Conservation (phyloP, 2,329 filamentous ascomycete species). For the Cladorrhinum sp. region DNA sequence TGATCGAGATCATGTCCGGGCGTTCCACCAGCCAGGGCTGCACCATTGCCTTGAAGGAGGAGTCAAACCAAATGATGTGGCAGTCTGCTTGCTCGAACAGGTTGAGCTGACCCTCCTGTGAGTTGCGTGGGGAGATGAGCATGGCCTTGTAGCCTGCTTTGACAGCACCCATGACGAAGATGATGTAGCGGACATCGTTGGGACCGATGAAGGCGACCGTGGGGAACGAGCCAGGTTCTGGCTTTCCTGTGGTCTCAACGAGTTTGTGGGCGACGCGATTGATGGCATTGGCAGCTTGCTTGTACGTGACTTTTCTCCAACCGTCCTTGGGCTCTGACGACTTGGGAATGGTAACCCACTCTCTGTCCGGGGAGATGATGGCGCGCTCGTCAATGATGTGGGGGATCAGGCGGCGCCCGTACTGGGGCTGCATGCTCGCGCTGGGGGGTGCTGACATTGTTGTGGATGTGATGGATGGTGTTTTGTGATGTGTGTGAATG, state of each 20-base stretch:
- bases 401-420: constrained; percentile 35
- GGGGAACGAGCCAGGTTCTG: constrained; percentile 29
- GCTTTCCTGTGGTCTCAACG: constrained; percentile 29
- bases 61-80: constrained; percentile 36
- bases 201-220: constrained; percentile 47
- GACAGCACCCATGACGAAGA: constrained; percentile 27
- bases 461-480: neutral
- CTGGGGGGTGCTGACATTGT: constrained; percentile 6
- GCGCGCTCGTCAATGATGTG: constrained; percentile 40
- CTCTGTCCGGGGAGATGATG: constrained; percentile 32
- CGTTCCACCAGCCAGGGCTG: constrained; percentile 39
- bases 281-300: constrained; percentile 39
- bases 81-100: constrained; percentile 45
- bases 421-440: constrained; percentile 10
- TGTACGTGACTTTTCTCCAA: constrained; percentile 39
- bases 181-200: constrained; percentile 30
- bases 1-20: constrained; percentile 36
- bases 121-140: constrained; percentile 46
- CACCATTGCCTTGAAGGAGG: constrained; percentile 31
- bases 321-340: constrained; percentile 39
- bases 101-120: constrained; percentile 42
- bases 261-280: constrained; percentile 39
- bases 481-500: neutral
- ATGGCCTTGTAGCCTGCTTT: constrained; percentile 40
- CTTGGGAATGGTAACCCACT: constrained; percentile 36